Evolutionary conservation across 345 rosid genomes (phyloP).

Genomic region (Eucalyptus sp.): DNA sequence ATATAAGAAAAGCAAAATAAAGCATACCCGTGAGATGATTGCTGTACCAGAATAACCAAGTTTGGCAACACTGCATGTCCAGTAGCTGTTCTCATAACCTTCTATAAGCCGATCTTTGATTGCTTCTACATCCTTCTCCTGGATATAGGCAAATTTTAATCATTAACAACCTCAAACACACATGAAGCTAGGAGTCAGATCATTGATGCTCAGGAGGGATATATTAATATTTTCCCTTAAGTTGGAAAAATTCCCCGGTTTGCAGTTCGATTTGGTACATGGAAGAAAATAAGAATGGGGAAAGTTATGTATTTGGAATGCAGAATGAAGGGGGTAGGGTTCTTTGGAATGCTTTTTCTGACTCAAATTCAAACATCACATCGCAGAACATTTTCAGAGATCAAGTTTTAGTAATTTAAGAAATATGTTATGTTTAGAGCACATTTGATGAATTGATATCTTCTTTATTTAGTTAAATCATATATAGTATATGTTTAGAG

Average conservation of each 20-base stretch:
- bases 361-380: background rate
- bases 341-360: background rate
- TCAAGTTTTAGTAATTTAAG: background rate
- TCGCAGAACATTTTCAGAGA: background rate
- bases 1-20: background rate
- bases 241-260: background rate
- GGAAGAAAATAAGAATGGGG: background rate
- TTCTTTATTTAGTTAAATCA: background rate
- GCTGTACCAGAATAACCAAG: slow-evolving; percentile 99
- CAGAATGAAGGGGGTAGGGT: background rate
- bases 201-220: background rate
- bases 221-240: background rate
- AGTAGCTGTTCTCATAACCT: slow-evolving; percentile 77
- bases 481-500: background rate
- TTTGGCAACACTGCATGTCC: slow-evolving; percentile 82
- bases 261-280: background rate
- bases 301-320: background rate
- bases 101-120: slow-evolving; percentile 48
- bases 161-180: background rate
- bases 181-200: background rate
- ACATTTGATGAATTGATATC: background rate
- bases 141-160: background rate
- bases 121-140: slow-evolving; percentile 86
- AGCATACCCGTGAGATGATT: slow-evolving; percentile 76
- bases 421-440: background rate